These are phyloP conservation scores for Amauroascus verrucosus DNA, from an alignment of 2,329 filamentous ascomycete genomes.

Conservation along the genomic window DNA sequence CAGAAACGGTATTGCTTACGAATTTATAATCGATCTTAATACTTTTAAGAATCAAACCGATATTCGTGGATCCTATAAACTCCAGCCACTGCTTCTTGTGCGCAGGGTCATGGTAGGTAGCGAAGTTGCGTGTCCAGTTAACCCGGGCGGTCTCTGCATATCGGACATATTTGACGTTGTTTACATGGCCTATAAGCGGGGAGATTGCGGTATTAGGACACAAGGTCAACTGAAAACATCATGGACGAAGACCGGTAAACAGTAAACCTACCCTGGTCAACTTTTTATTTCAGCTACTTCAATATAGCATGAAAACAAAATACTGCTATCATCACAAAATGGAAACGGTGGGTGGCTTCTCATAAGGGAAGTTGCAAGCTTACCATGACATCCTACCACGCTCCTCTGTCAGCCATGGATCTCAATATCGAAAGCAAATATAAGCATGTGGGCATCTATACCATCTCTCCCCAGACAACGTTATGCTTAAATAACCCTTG, in stretches of 20 bases:
- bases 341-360: neutral
- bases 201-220: neutral
- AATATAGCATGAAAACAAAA: neutral
- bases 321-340: neutral
- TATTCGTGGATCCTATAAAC: constrained; percentile 54
- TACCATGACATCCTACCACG: constrained; percentile 39
- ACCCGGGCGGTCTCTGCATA: constrained; percentile 75
- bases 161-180: constrained; percentile 73
- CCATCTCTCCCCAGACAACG: constrained; percentile 81
- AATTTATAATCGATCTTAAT: constrained; percentile 83
- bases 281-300: neutral
- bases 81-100: constrained; percentile 57
- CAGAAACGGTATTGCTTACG: constrained; percentile 35
- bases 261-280: constrained; percentile 22
- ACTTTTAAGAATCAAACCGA: constrained; percentile 67
- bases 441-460: constrained; percentile 31
- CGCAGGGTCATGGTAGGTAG: constrained; percentile 49
- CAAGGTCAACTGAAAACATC: constrained; percentile 14
- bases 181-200: constrained; percentile 57
- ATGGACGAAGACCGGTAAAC: constrained; percentile 1
- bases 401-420: constrained; percentile 17
- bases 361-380: constrained; percentile 16
- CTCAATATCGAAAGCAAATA: neutral
- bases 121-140: constrained; percentile 66
- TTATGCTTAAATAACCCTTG: constrained; percentile 55